These are phyloP conservation scores for Fusarium hainanense DNA, from an alignment of 2,329 filamentous ascomycete species.

Conservation along the genomic window DNA sequence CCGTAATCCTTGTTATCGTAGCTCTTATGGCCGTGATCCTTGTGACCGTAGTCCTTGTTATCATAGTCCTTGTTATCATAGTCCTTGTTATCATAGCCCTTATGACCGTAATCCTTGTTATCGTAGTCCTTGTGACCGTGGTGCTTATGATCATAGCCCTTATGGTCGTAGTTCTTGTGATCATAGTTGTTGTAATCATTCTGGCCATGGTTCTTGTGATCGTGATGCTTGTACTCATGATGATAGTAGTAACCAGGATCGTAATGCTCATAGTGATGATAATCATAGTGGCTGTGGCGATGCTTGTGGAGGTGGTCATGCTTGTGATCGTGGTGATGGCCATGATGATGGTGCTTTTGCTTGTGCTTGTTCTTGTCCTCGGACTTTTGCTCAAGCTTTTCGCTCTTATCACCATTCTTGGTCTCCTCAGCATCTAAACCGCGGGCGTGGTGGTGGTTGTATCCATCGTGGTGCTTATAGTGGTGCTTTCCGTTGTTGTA, in stretches of 20 bases:
- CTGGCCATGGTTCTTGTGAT: background rate
- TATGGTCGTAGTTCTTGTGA: background rate
- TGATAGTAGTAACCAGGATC: background rate
- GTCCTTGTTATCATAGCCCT: background rate
- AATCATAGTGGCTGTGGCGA: slow-evolving; percentile 20
- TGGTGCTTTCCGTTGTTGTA: slow-evolving; percentile 5
- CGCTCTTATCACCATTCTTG: background rate
- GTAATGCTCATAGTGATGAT: slow-evolving; percentile 2
- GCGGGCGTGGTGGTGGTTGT: slow-evolving; percentile 4
- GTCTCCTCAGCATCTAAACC: background rate
- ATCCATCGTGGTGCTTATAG: slow-evolving; percentile 9
- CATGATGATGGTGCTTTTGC: slow-evolving; percentile 2
- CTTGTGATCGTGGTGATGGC: slow-evolving; percentile 10
- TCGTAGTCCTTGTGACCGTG: background rate
- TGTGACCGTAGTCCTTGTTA: background rate
- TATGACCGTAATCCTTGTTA: background rate
- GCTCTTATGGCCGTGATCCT: background rate
- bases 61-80: background rate
- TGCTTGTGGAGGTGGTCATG: slow-evolving; percentile 25
- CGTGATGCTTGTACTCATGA: background rate
- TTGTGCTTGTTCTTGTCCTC: background rate
- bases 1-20: background rate
- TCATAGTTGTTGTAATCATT: background rate
- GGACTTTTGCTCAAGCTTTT: background rate
- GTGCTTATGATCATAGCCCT: background rate